These are phyloP conservation scores for Pezicula carpinea DNA, from an alignment of 2,329 filamentous ascomycete species.

Conservation along the genomic window DNA sequence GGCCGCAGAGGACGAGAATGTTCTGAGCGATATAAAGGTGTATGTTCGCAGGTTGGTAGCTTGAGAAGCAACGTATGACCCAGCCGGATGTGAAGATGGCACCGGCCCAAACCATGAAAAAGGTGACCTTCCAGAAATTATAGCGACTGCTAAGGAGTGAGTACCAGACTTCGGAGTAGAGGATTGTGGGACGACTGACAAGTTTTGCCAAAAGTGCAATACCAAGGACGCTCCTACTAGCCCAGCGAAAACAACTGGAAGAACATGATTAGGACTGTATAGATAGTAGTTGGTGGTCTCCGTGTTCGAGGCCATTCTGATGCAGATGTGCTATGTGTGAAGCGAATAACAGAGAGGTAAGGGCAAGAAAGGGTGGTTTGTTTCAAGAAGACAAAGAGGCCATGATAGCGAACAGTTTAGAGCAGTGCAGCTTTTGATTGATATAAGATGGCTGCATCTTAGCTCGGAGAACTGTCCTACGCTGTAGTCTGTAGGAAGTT, in stretches of 20 bases:
- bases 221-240: slow-evolving; percentile 28
- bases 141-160: slow-evolving; percentile 18
- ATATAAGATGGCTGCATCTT: background rate
- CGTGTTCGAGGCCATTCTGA: background rate
- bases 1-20: slow-evolving; percentile 30
- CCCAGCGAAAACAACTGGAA: slow-evolving; percentile 29
- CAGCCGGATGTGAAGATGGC: slow-evolving; percentile 32
- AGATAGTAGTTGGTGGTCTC: slow-evolving; percentile 11
- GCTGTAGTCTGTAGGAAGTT: background rate
- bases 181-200: slow-evolving; percentile 17
- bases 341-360: no score
- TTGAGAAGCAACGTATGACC: slow-evolving; percentile 29
- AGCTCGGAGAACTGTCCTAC: background rate
- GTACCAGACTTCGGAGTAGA: background rate
- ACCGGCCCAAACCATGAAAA: slow-evolving; percentile 32
- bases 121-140: slow-evolving; percentile 31
- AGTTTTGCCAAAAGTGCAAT: slow-evolving; percentile 30
- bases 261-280: slow-evolving; percentile 29
- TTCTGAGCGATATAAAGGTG: slow-evolving; percentile 31
- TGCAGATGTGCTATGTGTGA: background rate
- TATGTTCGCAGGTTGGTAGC: slow-evolving; percentile 24
- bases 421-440: background rate
- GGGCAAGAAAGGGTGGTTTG: no score
- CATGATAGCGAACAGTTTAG: background rate
- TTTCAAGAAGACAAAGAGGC: no score